Conservation (phyloP, 352 stramenopile genomes). For the Phytophthora megakarya region DNA sequence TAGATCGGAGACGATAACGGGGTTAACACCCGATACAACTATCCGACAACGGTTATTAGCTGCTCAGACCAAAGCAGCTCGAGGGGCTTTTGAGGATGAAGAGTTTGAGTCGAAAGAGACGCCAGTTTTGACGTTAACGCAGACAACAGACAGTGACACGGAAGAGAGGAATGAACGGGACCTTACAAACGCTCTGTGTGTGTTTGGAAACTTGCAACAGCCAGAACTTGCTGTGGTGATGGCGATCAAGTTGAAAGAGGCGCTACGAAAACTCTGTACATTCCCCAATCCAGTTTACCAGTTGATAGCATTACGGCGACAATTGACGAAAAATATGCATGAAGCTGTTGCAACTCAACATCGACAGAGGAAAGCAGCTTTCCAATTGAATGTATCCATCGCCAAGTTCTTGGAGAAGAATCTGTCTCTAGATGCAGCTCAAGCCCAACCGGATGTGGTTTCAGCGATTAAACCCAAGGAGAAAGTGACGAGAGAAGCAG, state of each 20-base stretch:
- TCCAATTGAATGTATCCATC: conserved; percentile 24
- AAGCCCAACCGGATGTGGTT: neutral
- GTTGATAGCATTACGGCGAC: conserved; percentile 50
- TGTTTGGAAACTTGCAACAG: conserved; percentile 57
- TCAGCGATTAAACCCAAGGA: conserved; percentile 32
- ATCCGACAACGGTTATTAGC: conserved; percentile 34
- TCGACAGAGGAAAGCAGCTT: conserved; percentile 40
- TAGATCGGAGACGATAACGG: neutral
- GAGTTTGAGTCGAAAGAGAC: conserved; percentile 30
- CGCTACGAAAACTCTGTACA: conserved; percentile 41
- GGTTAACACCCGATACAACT: conserved; percentile 11
- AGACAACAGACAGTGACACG: neutral
- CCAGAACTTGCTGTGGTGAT: conserved; percentile 49
- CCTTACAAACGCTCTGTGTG: conserved; percentile 50
- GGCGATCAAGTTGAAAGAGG: conserved; percentile 51
- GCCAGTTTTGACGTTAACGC: neutral
- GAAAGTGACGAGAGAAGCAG: conserved; percentile 41
- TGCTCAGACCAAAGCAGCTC: conserved; percentile 26
- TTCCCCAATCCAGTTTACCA: conserved; percentile 66
- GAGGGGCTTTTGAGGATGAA: conserved; percentile 26
- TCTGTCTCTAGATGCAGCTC: neutral
- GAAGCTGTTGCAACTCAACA: conserved; percentile 53
- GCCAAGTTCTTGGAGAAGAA: conserved; percentile 16
- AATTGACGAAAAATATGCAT: conserved; percentile 67
- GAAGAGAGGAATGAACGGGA: conserved; percentile 39